Percentiles rank a stretch among this genome's conserved stretches.
Conservation (phyloP, 208 protist species). For the Crithidia fasciculata region DNA sequence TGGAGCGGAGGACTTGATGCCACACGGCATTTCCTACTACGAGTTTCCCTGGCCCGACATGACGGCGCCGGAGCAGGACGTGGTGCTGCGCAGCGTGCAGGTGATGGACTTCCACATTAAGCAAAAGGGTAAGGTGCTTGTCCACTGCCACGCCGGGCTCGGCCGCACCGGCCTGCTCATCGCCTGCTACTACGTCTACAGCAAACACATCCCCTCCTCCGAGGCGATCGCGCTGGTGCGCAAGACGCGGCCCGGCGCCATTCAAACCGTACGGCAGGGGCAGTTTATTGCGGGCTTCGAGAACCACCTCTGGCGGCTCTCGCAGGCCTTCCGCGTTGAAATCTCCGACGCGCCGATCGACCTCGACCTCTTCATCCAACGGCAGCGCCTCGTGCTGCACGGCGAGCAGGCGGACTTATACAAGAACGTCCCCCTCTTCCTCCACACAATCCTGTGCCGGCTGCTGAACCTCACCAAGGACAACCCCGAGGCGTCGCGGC, state of each 20-base stretch:
- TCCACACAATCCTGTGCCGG: slow-evolving; percentile 79
- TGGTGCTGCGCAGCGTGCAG: slow-evolving; percentile 90
- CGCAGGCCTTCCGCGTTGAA: slow-evolving; percentile 79
- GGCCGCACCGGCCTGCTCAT: slow-evolving; percentile 92
- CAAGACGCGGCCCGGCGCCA: slow-evolving; percentile 68
- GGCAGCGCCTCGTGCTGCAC: slow-evolving; percentile 81
- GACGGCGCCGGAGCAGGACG: slow-evolving; percentile 86
- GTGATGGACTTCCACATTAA: slow-evolving; percentile 92
- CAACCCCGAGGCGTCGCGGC: slow-evolving; percentile 38
- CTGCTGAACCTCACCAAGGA: slow-evolving; percentile 65
- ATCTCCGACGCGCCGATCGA: slow-evolving; percentile 80
- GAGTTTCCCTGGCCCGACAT: slow-evolving; percentile 94
- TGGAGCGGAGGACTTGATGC: slow-evolving; percentile 87
- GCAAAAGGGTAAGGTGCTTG: slow-evolving; percentile 84
- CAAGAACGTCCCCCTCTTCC: slow-evolving; percentile 72
- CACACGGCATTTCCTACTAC: slow-evolving; percentile 86
- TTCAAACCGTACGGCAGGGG: slow-evolving; percentile 86
- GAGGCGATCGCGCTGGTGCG: slow-evolving; percentile 85
- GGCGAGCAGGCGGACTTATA: slow-evolving; percentile 83
- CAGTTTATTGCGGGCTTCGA: slow-evolving; percentile 91
- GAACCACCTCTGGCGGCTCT: slow-evolving; percentile 81
- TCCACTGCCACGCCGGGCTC: slow-evolving; percentile 94
- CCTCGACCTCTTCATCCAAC: slow-evolving; percentile 78
- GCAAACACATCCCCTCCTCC: slow-evolving; percentile 66
- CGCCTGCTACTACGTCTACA: slow-evolving; percentile 91